Base-by-base conservation (phyloP, 2,329 filamentous ascomycete genomes). In the Phialophora chinensis region DNA sequence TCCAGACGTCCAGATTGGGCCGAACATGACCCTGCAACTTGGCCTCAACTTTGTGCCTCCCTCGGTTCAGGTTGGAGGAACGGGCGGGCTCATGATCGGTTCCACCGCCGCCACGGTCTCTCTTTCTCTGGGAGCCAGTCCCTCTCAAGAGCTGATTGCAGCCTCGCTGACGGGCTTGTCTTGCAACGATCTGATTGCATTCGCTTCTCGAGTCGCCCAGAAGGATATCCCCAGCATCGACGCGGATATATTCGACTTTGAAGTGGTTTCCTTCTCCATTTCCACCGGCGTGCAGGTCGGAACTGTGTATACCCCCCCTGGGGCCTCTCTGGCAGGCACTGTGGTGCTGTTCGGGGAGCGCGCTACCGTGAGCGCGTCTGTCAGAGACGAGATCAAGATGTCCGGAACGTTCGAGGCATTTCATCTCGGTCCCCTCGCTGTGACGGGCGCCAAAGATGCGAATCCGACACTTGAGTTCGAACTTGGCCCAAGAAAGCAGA, bases 391-490 rank as follows among this genome's bases (percentile, higher is more conserved):
- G 25, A 53, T 53, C n/a, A 23, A 53, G 50, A 25, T 53, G n/a
- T 53, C 50, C 50, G 50, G 50, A 11, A 27, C n/a, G 23, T 53
- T 53, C 23, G 50, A 53, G n/a, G 50, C 50, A 20, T 53, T 53
- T 23, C 50, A 53, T 14, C 50, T 53, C 25, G 50, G 50, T 29
- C 50, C 50, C 25, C 50, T 53, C 25, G 50, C 25, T 4, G 25
- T 53, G 12, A 53, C 50, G n/a, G 50, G 50, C 25, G 50, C 50
- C n/a, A 29, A 53, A 29, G 50, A 14, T 25, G 20, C 50, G 12
- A 53, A 53, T 6, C 50, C 50, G 25, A 53, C 50, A 23, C 50
- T 53, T 23, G 50, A 23, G 23, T 53, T 53, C 23, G 50, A 53
- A 23, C 50, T 53, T 11, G 50, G 50, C 23, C n/a, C 50, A 2